These are phyloP conservation scores for Suillus variegatus DNA, from an alignment of 768 basidiomycete genomes.

Conservation along the genomic window DNA sequence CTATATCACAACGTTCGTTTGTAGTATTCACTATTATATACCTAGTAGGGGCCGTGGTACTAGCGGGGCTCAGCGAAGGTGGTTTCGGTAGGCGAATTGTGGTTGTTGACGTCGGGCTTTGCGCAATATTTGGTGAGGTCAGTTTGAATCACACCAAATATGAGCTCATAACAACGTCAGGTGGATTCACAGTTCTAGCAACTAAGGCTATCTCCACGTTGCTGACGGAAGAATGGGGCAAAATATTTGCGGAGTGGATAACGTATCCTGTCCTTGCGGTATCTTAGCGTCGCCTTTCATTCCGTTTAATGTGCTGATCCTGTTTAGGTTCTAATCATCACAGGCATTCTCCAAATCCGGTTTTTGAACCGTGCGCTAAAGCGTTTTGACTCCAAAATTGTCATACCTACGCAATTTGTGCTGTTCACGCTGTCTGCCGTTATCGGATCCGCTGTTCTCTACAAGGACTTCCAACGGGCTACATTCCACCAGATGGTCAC, in stretches of 20 bases:
- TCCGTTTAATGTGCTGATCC: slow-evolving; percentile 13
- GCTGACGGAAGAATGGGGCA: slow-evolving; percentile 74
- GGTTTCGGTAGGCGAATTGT: slow-evolving; percentile 65
- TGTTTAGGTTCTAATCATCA: slow-evolving; percentile 62
- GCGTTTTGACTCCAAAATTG: slow-evolving; percentile 92
- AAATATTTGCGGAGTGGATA: slow-evolving; percentile 78
- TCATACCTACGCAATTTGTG: slow-evolving; percentile 95
- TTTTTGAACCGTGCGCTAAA: slow-evolving; percentile 88
- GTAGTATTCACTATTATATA: slow-evolving; percentile 73
- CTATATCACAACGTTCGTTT: slow-evolving; percentile 73
- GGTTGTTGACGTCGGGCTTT: slow-evolving; percentile 84
- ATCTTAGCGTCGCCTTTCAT: slow-evolving; percentile 20
- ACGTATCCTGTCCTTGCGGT: slow-evolving; percentile 81
- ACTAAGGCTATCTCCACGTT: slow-evolving; percentile 93
- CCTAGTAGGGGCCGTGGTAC: slow-evolving; percentile 51
- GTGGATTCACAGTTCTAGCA: slow-evolving; percentile 92
- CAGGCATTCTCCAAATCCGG: slow-evolving; percentile 81
- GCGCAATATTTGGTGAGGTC: slow-evolving; percentile 74
- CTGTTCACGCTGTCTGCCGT: slow-evolving; percentile 94
- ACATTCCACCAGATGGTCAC: slow-evolving; percentile 81
- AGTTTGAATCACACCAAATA: slow-evolving; percentile 5
- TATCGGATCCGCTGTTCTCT: slow-evolving; percentile 89
- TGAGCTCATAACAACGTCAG: slow-evolving; percentile 35
- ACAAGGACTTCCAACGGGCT: slow-evolving; percentile 87
- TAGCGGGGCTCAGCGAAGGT: slow-evolving; percentile 69